Evolutionary conservation across 2,329 filamentous ascomycete species (phyloP).

Genomic region (Trichoderma gracile): DNA sequence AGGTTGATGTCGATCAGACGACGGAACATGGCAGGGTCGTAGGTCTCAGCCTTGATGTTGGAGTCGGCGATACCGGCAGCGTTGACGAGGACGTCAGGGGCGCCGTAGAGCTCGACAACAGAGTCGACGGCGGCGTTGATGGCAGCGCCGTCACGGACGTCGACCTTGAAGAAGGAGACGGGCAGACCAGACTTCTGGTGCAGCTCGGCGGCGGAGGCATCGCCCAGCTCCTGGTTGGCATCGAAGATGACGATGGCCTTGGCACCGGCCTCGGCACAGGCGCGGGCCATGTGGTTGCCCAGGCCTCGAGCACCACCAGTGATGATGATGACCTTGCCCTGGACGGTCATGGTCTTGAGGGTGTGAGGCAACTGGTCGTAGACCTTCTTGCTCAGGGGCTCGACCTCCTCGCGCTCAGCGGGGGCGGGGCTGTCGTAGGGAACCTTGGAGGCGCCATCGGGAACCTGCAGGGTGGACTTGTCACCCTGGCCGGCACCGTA

Average conservation of each 20-base stretch:
- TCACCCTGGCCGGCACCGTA: slow-evolving; percentile 53
- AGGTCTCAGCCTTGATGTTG: slow-evolving; percentile 79
- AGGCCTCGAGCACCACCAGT: slow-evolving; percentile 76
- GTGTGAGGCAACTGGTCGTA: slow-evolving; percentile 62
- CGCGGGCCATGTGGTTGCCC: slow-evolving; percentile 77
- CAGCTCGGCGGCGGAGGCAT: slow-evolving; percentile 67
- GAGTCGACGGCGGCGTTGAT: slow-evolving; percentile 69
- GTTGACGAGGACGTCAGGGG: slow-evolving; percentile 75
- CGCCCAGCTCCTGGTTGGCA: slow-evolving; percentile 73
- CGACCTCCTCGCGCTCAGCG: slow-evolving; percentile 50
- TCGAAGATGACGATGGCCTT: slow-evolving; percentile 75
- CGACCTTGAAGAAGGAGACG: slow-evolving; percentile 75
- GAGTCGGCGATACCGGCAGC: slow-evolving; percentile 79
- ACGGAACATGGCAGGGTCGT: slow-evolving; percentile 75
- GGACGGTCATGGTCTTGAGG: slow-evolving; percentile 67
- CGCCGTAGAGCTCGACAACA: slow-evolving; percentile 65
- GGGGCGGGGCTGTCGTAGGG: slow-evolving; percentile 44
- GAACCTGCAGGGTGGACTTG: slow-evolving; percentile 58
- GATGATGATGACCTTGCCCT: slow-evolving; percentile 69
- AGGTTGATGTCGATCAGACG: slow-evolving; percentile 81
- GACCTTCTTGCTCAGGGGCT: slow-evolving; percentile 55
- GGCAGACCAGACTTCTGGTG: slow-evolving; percentile 72
- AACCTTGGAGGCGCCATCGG: slow-evolving; percentile 44
- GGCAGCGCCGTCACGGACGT: slow-evolving; percentile 70
- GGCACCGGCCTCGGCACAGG: slow-evolving; percentile 73